Base-by-base conservation (phyloP, 23 red algal species). In the Gracilaria vermiculophylla region DNA sequence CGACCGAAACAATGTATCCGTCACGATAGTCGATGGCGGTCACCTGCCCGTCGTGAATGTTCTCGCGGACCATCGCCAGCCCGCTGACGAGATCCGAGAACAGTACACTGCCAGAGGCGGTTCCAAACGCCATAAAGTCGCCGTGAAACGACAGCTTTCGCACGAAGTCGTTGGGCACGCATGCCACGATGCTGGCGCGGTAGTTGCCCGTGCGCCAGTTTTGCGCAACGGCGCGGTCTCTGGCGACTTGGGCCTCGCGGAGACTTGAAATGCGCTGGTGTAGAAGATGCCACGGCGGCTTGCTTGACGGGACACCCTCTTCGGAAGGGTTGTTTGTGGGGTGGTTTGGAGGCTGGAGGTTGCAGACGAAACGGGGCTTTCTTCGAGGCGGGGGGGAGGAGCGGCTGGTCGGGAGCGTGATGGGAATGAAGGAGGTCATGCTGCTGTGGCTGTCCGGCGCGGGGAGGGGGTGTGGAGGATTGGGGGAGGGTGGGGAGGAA, bases 71-170 rank as follows among this genome's bases (percentile, higher is more conserved):
- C 25, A 88, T 53, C 12, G 64, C 31, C 45, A 41, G 47, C 3
- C 84, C 84, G 5, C 41, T 52, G 11, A 64, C 51, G n/a, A 88
- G 55, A 32, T 88, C 51, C 14, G 72, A 77, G 37, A 88, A 88
- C 27, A 78, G 33, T 21, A 78, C 72, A 19, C 51, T 70, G 5
- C 84, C 84, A 0, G 84, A 77, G 35, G 84, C 84, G 20, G 69
- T 88, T 31, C 84, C 84, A 49, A 76, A 54, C 24, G 52, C 84
- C n/a, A 88, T 40, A 17, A 88, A 88, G n/a, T 88, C 84, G 21
- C 66, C 66, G n/a, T 66, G 48, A 48, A 88, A 76, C 3, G 84
- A 27, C 3, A 88, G 52, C 37, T 78, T 88, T 29, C 84, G 44
- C 23, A 88, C 84, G 55, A 73, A 88, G 47, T 88, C 84, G 60